A percentile compares a stretch with the other conserved stretches of the same genome.
phyloP scores from a whole-genome alignment of 768 basidiomycete genomes.

The Lentinula boryana region DNA sequence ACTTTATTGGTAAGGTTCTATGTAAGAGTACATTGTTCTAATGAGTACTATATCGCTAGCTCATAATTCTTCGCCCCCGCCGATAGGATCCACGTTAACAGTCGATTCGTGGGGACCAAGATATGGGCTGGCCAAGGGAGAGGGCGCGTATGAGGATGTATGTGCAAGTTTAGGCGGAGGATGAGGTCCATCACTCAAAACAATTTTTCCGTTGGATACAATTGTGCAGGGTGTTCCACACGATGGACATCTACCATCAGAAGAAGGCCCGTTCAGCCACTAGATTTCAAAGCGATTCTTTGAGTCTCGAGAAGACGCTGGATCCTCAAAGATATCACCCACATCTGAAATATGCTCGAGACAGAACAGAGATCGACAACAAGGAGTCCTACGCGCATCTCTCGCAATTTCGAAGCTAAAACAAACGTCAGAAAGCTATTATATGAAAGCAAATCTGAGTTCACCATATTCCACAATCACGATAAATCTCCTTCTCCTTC shows the following conservation, averaged over 20 bases:
- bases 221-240: background rate
- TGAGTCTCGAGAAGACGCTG: background rate
- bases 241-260: background rate
- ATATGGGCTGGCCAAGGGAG: background rate
- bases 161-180: background rate
- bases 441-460: background rate
- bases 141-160: background rate
- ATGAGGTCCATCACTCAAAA: background rate
- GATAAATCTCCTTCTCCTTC: background rate
- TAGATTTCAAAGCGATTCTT: background rate
- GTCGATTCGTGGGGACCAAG: constrained; percentile 1
- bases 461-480: constrained; percentile 2
- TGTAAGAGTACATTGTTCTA: background rate
- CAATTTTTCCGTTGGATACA: background rate
- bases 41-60: background rate
- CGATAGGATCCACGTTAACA: background rate
- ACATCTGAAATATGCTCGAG: constrained; percentile 1
- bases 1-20: background rate
- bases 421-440: background rate
- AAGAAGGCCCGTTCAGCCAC: background rate
- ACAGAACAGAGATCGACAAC: background rate
- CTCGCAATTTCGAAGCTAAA: background rate
- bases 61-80: background rate
- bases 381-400: background rate
- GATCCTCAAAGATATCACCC: background rate